These are phyloP conservation scores for Suillus cothurnatus DNA, from an alignment of 768 basidiomycete species.

Conservation along the genomic window DNA sequence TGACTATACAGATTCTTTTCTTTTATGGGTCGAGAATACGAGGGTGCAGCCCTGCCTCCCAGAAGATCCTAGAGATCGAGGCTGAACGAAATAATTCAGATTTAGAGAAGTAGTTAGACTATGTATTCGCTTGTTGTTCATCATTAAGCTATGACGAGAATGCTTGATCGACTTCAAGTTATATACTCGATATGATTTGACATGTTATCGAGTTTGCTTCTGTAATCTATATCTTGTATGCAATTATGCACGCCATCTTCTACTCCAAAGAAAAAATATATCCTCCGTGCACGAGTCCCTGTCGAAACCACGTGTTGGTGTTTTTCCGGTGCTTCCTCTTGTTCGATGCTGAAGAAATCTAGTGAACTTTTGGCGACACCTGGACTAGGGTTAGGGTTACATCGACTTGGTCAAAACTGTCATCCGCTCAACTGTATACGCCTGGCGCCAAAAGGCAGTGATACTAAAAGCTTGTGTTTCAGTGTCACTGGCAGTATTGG, in stretches of 20 bases:
- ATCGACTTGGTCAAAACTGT: no score
- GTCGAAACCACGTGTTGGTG: neutral
- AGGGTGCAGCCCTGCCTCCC: constrained; percentile 29
- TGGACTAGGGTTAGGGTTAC: neutral
- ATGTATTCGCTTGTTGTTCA: neutral
- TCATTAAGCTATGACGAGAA: neutral
- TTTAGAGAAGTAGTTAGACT: neutral
- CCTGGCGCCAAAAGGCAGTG: no score
- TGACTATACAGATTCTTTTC: constrained; percentile 30
- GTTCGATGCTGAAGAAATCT: no score
- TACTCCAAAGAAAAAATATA: neutral
- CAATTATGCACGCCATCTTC: neutral
- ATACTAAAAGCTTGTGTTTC: no score
- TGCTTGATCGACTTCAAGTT: neutral
- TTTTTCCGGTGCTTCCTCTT: no score
- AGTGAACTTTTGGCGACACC: neutral
- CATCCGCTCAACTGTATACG: no score
- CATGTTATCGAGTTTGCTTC: neutral
- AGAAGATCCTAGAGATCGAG: constrained; percentile 20
- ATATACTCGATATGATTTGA: neutral
- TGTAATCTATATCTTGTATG: neutral
- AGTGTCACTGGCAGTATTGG: no score
- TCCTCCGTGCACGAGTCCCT: neutral
- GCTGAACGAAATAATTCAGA: constrained; percentile 6
- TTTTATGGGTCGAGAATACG: constrained; percentile 35